A percentile compares a stretch with the other conserved stretches of the same genome.
These are phyloP conservation scores for Salix suchowensis DNA, from an alignment of 345 rosid species.

Conservation along the genomic window DNA sequence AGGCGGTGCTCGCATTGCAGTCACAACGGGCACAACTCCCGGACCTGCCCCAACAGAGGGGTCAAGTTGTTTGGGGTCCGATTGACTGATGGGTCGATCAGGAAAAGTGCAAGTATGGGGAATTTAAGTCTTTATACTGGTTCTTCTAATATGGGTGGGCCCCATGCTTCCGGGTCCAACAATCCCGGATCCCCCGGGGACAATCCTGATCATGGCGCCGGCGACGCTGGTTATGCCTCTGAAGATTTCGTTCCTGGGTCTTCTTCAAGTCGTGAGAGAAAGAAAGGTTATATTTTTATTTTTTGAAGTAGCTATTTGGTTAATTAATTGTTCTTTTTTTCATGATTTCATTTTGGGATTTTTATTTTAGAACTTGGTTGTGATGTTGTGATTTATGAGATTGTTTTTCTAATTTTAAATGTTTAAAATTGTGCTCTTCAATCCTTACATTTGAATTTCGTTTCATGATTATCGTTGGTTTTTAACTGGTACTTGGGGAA, in stretches of 20 bases:
- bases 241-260: constrained; percentile 96
- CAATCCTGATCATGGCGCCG: constrained; percentile 53
- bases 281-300: constrained; percentile 55
- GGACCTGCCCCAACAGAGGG: constrained; percentile 34
- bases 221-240: constrained; percentile 79
- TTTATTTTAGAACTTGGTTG: background rate
- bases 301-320: background rate
- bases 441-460: background rate
- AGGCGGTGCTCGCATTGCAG: constrained; percentile 39
- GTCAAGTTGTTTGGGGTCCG: constrained; percentile 36
- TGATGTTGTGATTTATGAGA: background rate
- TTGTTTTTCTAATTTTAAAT: background rate
- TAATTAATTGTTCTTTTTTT: background rate
- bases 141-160: constrained; percentile 13
- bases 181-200: constrained; percentile 64
- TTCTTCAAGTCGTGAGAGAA: constrained; percentile 85
- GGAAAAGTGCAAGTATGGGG: constrained; percentile 37
- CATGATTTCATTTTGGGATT: background rate
- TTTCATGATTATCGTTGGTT: background rate
- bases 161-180: constrained; percentile 31
- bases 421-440: background rate
- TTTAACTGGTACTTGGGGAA: background rate
- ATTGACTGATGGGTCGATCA: constrained; percentile 46
- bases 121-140: constrained; percentile 28
- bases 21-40: constrained; percentile 35